Percentiles rank a stretch among this genome's conserved stretches.
Evolutionary conservation across 2,329 filamentous ascomycete genomes (phyloP).

Genomic region (Venturia oleaginea): DNA sequence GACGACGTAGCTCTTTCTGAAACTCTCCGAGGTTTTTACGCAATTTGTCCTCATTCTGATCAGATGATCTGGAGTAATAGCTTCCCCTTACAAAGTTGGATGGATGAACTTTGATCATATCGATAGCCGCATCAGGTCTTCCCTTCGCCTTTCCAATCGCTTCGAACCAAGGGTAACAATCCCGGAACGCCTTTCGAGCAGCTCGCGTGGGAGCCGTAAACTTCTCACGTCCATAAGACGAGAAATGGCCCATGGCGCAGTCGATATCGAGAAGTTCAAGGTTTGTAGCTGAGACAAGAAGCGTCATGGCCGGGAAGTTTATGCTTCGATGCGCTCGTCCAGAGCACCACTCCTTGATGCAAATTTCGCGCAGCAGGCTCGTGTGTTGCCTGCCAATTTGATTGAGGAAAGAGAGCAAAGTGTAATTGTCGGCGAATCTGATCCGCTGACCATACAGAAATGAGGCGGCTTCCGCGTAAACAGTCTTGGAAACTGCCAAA

Average conservation of each 20-base stretch:
- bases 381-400: neutral
- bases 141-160: constrained; percentile 8
- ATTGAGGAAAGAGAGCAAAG: constrained; percentile 7
- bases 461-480: constrained; percentile 11
- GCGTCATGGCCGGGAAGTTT: constrained; percentile 8
- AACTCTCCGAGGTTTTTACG: neutral
- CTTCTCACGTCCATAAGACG: neutral
- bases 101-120: constrained; percentile 6
- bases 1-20: constrained; percentile 1
- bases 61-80: neutral
- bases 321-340: constrained; percentile 7
- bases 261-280: constrained; percentile 4
- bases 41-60: too few relatives aligned
- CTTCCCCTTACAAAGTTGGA: constrained; percentile 1
- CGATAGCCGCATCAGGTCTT: constrained; percentile 7
- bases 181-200: constrained; percentile 9
- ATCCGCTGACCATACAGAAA: constrained; percentile 10
- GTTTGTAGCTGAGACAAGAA: constrained; percentile 9
- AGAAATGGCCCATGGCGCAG: constrained; percentile 11
- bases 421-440: constrained; percentile 4
- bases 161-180: constrained; percentile 13
- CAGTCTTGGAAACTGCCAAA: constrained; percentile 12
- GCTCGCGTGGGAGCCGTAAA: neutral
- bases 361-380: constrained; percentile 8
- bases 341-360: constrained; percentile 9